Percentiles rank a stretch among this genome's conserved stretches.
These are phyloP conservation scores for Fusarium cicatricum DNA, from an alignment of 2,329 filamentous ascomycete species.

Conservation along the genomic window DNA sequence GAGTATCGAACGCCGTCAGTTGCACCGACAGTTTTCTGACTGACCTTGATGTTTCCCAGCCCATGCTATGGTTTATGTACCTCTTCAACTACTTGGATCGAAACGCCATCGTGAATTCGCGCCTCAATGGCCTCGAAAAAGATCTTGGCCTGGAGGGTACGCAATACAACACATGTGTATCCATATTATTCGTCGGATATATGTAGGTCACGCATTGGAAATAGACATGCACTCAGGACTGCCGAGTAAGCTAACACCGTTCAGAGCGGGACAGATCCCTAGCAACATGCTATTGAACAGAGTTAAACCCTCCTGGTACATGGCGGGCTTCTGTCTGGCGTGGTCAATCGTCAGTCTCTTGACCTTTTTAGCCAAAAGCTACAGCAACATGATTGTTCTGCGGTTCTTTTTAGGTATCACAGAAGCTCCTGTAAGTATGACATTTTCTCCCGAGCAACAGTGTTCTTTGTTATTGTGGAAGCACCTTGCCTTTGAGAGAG, in stretches of 20 bases:
- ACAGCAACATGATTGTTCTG: constrained; percentile 52
- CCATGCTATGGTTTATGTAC: constrained; percentile 51
- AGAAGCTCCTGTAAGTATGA: constrained; percentile 48
- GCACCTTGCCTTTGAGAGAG: too few species aligned
- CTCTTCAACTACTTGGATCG: constrained; percentile 54
- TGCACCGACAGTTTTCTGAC: neutral
- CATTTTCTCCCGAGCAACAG: too few species aligned
- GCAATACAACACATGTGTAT: constrained; percentile 47
- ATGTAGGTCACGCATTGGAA: constrained; percentile 15
- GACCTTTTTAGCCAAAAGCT: constrained; percentile 53
- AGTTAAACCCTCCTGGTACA: constrained; percentile 54
- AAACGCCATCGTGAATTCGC: constrained; percentile 65
- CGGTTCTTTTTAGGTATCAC: constrained; percentile 53
- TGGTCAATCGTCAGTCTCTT: constrained; percentile 53
- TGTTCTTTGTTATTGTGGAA: too few species aligned
- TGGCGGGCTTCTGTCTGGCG: constrained; percentile 47
- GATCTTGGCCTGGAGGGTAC: constrained; percentile 57
- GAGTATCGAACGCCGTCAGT: neutral
- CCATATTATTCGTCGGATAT: constrained; percentile 50
- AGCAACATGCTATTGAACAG: constrained; percentile 52
- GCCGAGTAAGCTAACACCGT: neutral
- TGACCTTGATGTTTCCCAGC: constrained; percentile 11
- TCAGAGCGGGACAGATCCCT: constrained; percentile 43
- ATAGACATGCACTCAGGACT: neutral
- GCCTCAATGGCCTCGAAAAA: constrained; percentile 60